A percentile compares a stretch with the other conserved stretches of the same genome.
phyloP scores from a whole-genome alignment of 1,284 basidiomycete genomes.

The Lentinus polychrous region DNA sequence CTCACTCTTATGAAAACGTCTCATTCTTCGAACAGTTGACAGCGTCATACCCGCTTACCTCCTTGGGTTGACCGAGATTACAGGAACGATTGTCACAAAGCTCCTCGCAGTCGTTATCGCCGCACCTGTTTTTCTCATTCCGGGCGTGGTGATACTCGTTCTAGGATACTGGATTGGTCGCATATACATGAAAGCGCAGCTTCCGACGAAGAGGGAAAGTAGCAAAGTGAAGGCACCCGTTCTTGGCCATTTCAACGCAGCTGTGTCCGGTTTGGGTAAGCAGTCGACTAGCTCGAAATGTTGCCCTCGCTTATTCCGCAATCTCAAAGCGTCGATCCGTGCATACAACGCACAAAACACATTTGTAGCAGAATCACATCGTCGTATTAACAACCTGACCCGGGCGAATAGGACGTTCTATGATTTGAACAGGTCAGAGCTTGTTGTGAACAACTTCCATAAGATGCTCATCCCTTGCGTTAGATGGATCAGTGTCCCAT shows the following conservation, averaged over 20 bases:
- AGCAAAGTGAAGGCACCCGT: conserved; percentile 58
- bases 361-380: conserved; percentile 36
- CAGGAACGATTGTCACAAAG: conserved; percentile 30
- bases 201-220: conserved; percentile 71
- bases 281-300: not conserved
- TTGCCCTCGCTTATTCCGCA: not conserved
- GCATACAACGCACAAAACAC: conserved; percentile 44
- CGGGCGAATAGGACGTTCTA: conserved; percentile 38
- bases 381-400: conserved; percentile 38
- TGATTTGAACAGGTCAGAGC: conserved; percentile 40
- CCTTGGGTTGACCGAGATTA: conserved; percentile 22
- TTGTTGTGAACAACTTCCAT: conserved; percentile 13
- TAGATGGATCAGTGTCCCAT: conserved; percentile 15
- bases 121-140: conserved; percentile 32
- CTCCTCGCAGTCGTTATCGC: conserved; percentile 35
- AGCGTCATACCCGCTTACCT: conserved; percentile 23
- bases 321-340: conserved; percentile 45
- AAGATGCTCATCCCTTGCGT: conserved; percentile 28
- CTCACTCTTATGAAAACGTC: not conserved
- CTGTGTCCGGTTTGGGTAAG: conserved; percentile 56
- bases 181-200: conserved; percentile 59
- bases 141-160: conserved; percentile 29
- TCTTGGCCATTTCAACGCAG: conserved; percentile 60
- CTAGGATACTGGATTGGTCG: conserved; percentile 36
- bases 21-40: conserved; percentile 22